Percentiles rank a stretch among this genome's conserved stretches.
phyloP scores from a whole-genome alignment of 345 rosid species.

The Streptanthus diversifolius region DNA sequence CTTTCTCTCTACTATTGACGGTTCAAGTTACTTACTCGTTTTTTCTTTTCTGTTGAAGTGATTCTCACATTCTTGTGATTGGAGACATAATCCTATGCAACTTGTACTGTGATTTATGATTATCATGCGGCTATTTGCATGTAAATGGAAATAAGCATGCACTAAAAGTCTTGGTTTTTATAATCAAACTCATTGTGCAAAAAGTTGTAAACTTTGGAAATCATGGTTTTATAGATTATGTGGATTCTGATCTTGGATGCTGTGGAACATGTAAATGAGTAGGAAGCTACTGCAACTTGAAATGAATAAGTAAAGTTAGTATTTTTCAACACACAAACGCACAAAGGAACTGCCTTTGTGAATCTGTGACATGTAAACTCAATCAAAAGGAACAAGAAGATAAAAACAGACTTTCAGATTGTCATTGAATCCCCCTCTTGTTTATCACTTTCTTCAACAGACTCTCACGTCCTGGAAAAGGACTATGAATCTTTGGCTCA shows the following conservation, averaged over 20 bases:
- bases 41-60: neutral
- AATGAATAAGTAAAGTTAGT: neutral
- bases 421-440: conserved; percentile 25
- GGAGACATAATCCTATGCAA: neutral
- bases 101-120: neutral
- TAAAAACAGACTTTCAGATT: neutral
- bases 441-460: conserved; percentile 46
- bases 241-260: neutral
- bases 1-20: neutral
- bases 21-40: neutral
- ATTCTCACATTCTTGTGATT: conserved; percentile 9
- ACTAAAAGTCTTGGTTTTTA: neutral
- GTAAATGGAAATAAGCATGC: conserved; percentile 22
- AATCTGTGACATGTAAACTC: neutral
- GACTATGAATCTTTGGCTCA: conserved; percentile 39
- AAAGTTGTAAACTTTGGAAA: neutral
- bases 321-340: neutral
- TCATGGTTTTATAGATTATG: neutral
- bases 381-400: neutral
- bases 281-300: neutral
- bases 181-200: neutral
- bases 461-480: conserved; percentile 70
- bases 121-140: conserved; percentile 1
- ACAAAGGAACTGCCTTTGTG: neutral
- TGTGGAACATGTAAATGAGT: neutral